Evolutionary conservation across 2,329 filamentous ascomycete genomes (phyloP).

Genomic region (Alternaria viburni): DNA sequence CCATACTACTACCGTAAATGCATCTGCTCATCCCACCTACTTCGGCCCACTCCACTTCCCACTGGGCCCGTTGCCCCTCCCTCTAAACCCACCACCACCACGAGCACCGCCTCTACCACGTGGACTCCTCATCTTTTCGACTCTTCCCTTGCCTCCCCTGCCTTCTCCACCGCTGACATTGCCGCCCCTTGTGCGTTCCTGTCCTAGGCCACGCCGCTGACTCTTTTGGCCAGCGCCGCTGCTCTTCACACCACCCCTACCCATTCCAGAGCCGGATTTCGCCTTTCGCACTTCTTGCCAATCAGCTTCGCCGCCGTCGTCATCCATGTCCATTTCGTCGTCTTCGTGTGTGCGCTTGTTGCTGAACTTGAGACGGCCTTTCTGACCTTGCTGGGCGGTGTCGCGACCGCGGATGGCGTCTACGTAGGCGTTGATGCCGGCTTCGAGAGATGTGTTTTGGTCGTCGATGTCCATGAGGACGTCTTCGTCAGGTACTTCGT

Average conservation of each 20-base stretch:
- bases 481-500: constrained; percentile 47
- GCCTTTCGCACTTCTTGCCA: constrained; percentile 45
- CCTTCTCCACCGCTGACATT: constrained; percentile 22
- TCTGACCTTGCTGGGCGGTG: constrained; percentile 63
- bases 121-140: constrained; percentile 11
- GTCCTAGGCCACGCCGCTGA: constrained; percentile 46
- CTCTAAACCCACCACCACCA: constrained; percentile 17
- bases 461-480: constrained; percentile 68
- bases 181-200: constrained; percentile 43
- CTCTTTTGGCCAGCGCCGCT: constrained; percentile 26
- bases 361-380: constrained; percentile 66
- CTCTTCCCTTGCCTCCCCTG: constrained; percentile 23
- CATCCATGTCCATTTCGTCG: constrained; percentile 57
- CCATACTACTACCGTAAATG: neutral
- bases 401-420: constrained; percentile 66
- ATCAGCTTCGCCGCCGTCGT: constrained; percentile 45
- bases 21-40: neutral
- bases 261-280: constrained; percentile 41
- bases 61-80: constrained; percentile 5
- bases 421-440: constrained; percentile 66
- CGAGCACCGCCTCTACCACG: constrained; percentile 17
- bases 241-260: constrained; percentile 30
- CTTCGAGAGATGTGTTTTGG: constrained; percentile 52
- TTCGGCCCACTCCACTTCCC: constrained; percentile 16
- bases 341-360: constrained; percentile 54